phyloP scores from a whole-genome alignment of 169 alveolate species.

The Hepatocystis sp. region DNA sequence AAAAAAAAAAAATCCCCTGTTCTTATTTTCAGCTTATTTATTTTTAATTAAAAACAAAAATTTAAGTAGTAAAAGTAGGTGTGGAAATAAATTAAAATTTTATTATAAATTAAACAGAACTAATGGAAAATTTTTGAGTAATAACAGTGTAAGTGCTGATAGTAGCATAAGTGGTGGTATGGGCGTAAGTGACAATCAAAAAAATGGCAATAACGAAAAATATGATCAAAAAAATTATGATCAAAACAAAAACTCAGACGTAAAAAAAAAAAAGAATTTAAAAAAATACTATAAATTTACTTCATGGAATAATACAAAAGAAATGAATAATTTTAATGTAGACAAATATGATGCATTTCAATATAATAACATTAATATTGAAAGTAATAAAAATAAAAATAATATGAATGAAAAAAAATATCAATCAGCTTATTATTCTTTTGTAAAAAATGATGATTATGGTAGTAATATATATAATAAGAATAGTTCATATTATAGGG shows the following conservation, averaged over 20 bases:
- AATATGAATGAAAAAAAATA: neutral
- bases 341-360: conserved; percentile 48
- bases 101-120: too few species aligned
- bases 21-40: too few species aligned
- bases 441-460: too few species aligned
- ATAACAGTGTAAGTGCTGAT: too few species aligned
- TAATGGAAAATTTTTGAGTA: too few species aligned
- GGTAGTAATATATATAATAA: too few species aligned
- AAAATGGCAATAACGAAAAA: neutral
- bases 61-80: too few species aligned
- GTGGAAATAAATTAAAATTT: too few species aligned
- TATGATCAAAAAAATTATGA: neutral
- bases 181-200: neutral
- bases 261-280: conserved; percentile 1
- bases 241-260: neutral
- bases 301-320: conserved; percentile 67
- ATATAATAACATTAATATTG: neutral
- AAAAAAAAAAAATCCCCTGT: too few species aligned
- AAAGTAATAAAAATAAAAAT: neutral
- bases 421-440: too few species aligned
- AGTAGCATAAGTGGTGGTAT: neutral
- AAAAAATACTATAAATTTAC: conserved; percentile 32
- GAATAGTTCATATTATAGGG: too few species aligned
- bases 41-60: too few species aligned
- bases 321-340: conserved; percentile 36